Percentiles rank a stretch among this genome's conserved stretches.
phyloP scores from a whole-genome alignment of 2,329 filamentous ascomycete species.

The Myriosclerotinia scirpicola region DNA sequence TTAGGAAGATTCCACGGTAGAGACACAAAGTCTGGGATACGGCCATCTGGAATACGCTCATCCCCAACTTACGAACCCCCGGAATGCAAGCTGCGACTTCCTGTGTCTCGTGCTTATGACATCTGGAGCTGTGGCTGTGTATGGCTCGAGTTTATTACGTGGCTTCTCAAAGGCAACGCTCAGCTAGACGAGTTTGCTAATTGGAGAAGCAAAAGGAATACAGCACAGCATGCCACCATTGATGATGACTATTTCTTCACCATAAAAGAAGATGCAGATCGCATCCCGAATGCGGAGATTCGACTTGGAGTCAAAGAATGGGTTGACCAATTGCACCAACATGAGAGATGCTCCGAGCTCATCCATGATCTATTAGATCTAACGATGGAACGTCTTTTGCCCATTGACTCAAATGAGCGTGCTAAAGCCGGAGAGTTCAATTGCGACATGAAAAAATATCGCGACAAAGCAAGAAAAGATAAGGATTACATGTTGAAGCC shows the following conservation, averaged over 20 bases:
- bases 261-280: slow-evolving; percentile 10
- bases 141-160: slow-evolving; percentile 43
- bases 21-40: slow-evolving; percentile 38
- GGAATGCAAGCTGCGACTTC: slow-evolving; percentile 39
- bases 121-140: slow-evolving; percentile 44
- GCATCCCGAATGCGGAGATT: slow-evolving; percentile 7
- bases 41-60: slow-evolving; percentile 24
- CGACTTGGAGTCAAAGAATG: slow-evolving; percentile 13
- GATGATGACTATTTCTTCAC: slow-evolving; percentile 35
- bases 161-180: slow-evolving; percentile 37
- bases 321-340: slow-evolving; percentile 23
- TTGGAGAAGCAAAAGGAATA: slow-evolving; percentile 14
- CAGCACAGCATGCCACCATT: slow-evolving; percentile 1
- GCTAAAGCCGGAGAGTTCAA: slow-evolving; percentile 16
- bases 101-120: slow-evolving; percentile 43
- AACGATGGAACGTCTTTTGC: slow-evolving; percentile 26
- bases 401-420: slow-evolving; percentile 24
- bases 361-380: slow-evolving; percentile 31
- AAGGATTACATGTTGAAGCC: slow-evolving; percentile 28
- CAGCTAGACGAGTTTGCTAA: slow-evolving; percentile 29
- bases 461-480: slow-evolving; percentile 18
- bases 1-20: slow-evolving; percentile 40
- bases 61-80: slow-evolving; percentile 45
- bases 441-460: slow-evolving; percentile 5
- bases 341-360: slow-evolving; percentile 27